Base-by-base conservation (phyloP, 176 grass and related monocot species). In the Triticum dicoccoides region DNA sequence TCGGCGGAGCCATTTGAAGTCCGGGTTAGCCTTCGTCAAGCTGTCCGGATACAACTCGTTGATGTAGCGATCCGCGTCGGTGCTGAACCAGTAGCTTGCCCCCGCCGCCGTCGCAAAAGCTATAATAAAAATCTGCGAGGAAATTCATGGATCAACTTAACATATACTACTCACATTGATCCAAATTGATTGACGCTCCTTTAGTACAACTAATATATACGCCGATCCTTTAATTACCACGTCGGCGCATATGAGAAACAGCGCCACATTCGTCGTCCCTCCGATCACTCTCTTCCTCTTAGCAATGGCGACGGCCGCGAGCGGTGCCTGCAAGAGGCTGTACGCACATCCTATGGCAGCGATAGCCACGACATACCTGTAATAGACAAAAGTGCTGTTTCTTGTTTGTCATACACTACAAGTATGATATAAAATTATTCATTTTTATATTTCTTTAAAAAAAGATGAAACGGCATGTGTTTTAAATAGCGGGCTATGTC, bases 331-430 rank as follows among this genome's bases (percentile, higher is more conserved):
- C 15, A 89, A n/a, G 56, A 84, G 56, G 3, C 56, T 84, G 67
- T 89, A 89, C 4, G 56, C 82, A 2, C 75, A 84, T 13, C 87
- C 87, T 21, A 84, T 18, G 15, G n/a, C 76, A 20, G 75, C 87
- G 6, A 84, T 33, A 27, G 56, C 65, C 29, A 89, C 33, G 8
- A 89, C 4, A 35, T 89, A 89, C 65, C 63, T 51, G 87, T 89
- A 89, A 35, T 15, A 15, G 13, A 51, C 49, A 51, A 13, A 51
- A 35, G 34, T 35, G 34, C 0, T 35, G 34, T 35, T 35, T 5
- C 5, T 35, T 35, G 34, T 35, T 35, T 5, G 34, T 35, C 34
- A 35, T 35, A 35, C 34, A 35, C 5, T 35, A 35, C 34, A 30
- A 30, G 3, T 47, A 47, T 11, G 11, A 47, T 47, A 3, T 47